Conservation (phyloP, 257 asterid genomes). For the Nicotiana benthamiana region DNA sequence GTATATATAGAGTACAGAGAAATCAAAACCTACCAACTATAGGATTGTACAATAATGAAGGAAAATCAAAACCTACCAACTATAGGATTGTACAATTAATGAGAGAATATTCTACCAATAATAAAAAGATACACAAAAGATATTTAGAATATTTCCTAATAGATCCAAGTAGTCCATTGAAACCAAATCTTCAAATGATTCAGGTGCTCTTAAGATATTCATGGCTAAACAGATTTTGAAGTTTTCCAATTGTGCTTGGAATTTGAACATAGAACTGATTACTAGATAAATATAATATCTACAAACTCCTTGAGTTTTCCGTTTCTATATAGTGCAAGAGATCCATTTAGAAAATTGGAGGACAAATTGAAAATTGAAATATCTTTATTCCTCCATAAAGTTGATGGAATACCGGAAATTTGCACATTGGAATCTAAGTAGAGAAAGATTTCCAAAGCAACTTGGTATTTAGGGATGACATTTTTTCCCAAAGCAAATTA, state of each 20-base stretch:
- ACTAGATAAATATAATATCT: not conserved
- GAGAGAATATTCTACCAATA: too few relatives aligned
- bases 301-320: not conserved
- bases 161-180: slow-evolving; percentile 6
- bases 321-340: slow-evolving; percentile 5
- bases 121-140: too few relatives aligned
- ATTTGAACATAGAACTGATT: slow-evolving; percentile 16
- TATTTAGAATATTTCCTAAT: too few relatives aligned
- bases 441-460: slow-evolving; percentile 12
- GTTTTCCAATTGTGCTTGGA: slow-evolving; percentile 11
- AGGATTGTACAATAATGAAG: too few relatives aligned
- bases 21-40: too few relatives aligned
- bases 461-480: not conserved
- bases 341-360: slow-evolving; percentile 11
- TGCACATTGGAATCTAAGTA: not conserved
- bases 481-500: too few relatives aligned
- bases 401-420: slow-evolving; percentile 9
- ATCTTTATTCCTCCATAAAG: slow-evolving; percentile 4
- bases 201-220: slow-evolving; percentile 16
- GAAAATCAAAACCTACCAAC: too few relatives aligned
- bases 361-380: slow-evolving; percentile 10
- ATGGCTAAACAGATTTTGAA: slow-evolving; percentile 1
- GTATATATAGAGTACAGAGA: too few relatives aligned
- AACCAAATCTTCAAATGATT: slow-evolving; percentile 1
- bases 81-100: too few relatives aligned